Evolutionary conservation across 306 rosid genomes (phyloP), one percentile per base, ranked within the genome.

Genomic region (Macrotyloma uniflorum): DNA sequence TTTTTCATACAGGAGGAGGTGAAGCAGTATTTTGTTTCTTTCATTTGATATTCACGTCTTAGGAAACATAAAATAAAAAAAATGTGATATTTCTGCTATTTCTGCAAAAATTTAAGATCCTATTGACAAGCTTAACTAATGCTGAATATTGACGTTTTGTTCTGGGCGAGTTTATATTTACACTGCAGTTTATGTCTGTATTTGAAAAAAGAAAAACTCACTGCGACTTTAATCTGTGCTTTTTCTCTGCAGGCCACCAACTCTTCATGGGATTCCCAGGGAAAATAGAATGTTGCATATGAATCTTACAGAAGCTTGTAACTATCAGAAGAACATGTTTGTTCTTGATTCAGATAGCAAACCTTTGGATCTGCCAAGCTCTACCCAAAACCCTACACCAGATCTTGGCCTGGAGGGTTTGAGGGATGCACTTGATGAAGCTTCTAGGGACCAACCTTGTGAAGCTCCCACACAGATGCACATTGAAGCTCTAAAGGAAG

Each of bases 251-350:
- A 95, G 98, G 85, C 83, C 92, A 18, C 90, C 95, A 61, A 95
- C 98, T 69, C 95, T 95, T 15, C 89, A 86, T 54, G 98, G 98
- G 77, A 87, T 95, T 54, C 98, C 98, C 74, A 83, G 96, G 79
- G 98, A 91, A 83, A 89, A 88, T 78, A 88, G 87, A 79, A 80
- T 87, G 8, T 77, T 95, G 85, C 93, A 86, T 57, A 62, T 83
- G 82, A 89, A 92, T 71, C 93, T 89, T 75, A 71, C 83, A 22
- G 98, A 90, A 74, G 82, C 87, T 80, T 87, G 86, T 78, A 86
- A 82, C 75, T 87, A 83, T 80, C 98, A 89, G 83, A 94, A 82
- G 87, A 93, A 85, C 84, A 76, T 82, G 14, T 78, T 92, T 80
- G 83, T 83, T 82, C 88, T 88, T 78, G 89, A 89, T 81, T 72